Evolutionary conservation across 106 monocot species (phyloP), one percentile per base, ranked within the genome.

Genomic region (Ottelia alismoides): DNA sequence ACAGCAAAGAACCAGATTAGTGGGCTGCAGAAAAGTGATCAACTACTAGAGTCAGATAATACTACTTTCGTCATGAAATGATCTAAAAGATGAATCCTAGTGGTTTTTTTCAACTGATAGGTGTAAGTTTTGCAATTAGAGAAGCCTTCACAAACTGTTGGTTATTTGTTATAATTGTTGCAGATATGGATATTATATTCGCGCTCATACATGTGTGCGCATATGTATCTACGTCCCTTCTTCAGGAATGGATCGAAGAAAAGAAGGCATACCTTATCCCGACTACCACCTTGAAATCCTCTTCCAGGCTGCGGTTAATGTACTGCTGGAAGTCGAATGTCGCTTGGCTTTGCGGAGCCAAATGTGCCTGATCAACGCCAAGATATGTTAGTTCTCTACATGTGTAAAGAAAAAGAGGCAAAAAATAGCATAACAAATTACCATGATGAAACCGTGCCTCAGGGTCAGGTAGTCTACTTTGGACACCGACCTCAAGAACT

Each of bases 241-340:
- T 6, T 43, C 10, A 7, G 40, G 40, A 16, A 43, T 43, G 40
- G 16, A 16, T 43, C 6, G 40, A 43, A 16, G 40, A 43, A 6
- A 43, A 43, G 40, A 16, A 2, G 22, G 25, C 22, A 11, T 68
- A 83, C 83, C 71, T 78, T 16, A 78, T 83, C 40, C 64, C 83
- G 28, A 83, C 78, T 1, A 83, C 71, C 47, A 83, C 70, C 60
- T 83, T 71, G 71, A 69, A 81, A 28, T 81, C 81, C 20, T 73
- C 73, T 58, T 81, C 81, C 9, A 81, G 62, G 10, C 76, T 78
- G 28, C 71, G 59, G 54, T 68, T 68, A 55, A 83, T 83, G 64
- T 83, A 83, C 40, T 83, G 66, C 64, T 69, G 74, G 51, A 83
- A 83, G 56, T 78, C 56, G 53, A 83, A 83, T 31, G 64, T 71